Percentiles rank a stretch among this genome's conserved stretches.
phyloP scores from a whole-genome alignment of 495 filamentous ascomycete genomes.

The Trichoderma asperelloides region DNA sequence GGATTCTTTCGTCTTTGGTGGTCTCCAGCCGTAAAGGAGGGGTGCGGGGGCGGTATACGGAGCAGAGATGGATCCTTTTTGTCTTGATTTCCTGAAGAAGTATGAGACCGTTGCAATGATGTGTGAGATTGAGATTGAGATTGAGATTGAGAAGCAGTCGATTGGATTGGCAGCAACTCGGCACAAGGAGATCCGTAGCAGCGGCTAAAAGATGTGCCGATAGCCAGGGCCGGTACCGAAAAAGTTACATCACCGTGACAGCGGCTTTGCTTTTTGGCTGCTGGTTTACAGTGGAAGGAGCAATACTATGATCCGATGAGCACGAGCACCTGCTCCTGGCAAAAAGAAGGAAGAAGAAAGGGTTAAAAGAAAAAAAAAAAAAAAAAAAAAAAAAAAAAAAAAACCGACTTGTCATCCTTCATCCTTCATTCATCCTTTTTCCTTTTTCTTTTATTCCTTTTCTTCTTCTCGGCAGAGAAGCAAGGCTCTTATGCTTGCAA shows the following conservation, averaged over 20 bases:
- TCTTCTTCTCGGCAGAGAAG: too few species aligned
- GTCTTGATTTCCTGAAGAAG: background rate
- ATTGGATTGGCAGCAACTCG: background rate
- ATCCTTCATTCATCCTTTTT: background rate
- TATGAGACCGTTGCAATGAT: background rate
- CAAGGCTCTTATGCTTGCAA: too few species aligned
- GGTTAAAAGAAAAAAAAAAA: background rate
- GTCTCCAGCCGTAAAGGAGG: background rate
- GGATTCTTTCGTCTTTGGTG: background rate
- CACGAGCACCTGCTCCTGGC: background rate
- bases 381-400: background rate
- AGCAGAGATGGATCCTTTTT: background rate
- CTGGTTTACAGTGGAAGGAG: background rate
- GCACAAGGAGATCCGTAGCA: background rate
- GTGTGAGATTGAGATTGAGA: background rate
- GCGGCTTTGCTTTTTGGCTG: background rate
- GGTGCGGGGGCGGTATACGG: background rate
- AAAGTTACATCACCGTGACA: background rate
- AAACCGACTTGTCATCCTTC: background rate
- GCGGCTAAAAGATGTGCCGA: slow-evolving; percentile 1
- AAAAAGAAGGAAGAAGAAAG: background rate
- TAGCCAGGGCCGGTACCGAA: background rate
- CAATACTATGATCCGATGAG: background rate
- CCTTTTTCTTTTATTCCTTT: background rate
- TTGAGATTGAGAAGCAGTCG: background rate